These are phyloP conservation scores for Trichosanthes truncata DNA, from an alignment of 306 rosid species.

Conservation along the genomic window DNA sequence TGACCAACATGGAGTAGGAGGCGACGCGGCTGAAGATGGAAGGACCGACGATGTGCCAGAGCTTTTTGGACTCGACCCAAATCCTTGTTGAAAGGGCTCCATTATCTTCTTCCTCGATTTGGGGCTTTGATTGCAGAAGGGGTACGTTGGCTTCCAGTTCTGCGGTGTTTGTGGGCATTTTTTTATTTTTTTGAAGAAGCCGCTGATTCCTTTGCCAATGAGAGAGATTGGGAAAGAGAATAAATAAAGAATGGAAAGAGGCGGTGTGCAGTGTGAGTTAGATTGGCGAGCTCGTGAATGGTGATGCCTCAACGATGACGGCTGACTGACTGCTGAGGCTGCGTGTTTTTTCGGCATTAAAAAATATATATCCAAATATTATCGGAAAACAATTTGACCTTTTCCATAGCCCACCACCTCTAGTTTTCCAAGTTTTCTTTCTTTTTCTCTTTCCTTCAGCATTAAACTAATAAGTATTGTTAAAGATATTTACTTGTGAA, in stretches of 20 bases:
- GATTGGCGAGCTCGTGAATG: no score
- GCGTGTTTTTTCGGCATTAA: neutral
- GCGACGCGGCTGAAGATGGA: conserved; percentile 49
- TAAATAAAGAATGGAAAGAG: neutral
- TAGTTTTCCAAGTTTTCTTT: no score
- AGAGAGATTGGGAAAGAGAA: neutral
- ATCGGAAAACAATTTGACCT: neutral
- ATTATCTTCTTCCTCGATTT: neutral
- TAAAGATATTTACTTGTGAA: no score
- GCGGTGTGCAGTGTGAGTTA: neutral
- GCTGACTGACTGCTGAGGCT: neutral
- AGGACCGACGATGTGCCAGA: conserved; percentile 78
- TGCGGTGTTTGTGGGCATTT: neutral
- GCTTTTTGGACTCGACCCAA: conserved; percentile 55
- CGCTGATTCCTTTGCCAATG: neutral
- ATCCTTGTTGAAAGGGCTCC: conserved; percentile 11
- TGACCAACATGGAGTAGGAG: conserved; percentile 45
- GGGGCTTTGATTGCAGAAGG: conserved; percentile 9
- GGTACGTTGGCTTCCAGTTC: conserved; percentile 30
- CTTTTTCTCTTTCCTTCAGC: neutral
- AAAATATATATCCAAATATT: neutral
- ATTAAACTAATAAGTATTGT: no score
- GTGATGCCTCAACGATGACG: neutral
- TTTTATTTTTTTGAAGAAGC: neutral
- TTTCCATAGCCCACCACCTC: neutral